phyloP scores from a whole-genome alignment of 2,329 filamentous ascomycete genomes.

The Chaetomiaceae sp. region DNA sequence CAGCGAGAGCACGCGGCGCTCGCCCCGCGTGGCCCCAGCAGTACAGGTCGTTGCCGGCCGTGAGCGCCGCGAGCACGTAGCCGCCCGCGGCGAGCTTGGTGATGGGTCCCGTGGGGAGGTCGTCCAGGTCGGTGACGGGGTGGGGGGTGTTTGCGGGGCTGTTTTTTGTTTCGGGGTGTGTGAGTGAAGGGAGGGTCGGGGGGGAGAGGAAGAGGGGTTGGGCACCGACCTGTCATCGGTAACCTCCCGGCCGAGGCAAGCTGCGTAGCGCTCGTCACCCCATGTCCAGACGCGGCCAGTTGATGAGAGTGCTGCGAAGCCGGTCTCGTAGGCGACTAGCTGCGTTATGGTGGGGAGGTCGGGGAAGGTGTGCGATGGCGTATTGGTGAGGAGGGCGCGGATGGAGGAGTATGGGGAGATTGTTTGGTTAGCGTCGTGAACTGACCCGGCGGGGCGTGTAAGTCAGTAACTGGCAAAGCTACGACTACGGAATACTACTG shows the following conservation, averaged over 20 bases:
- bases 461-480: too few species aligned
- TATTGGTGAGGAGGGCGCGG: constrained; percentile 6
- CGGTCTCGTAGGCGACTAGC: constrained; percentile 42
- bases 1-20: constrained; percentile 27
- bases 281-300: constrained; percentile 43
- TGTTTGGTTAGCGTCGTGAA: constrained; percentile 19
- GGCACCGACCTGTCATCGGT: constrained; percentile 31
- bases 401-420: constrained; percentile 27
- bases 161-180: not conserved
- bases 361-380: constrained; percentile 18
- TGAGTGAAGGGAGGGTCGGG: not conserved
- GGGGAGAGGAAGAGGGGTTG: not conserved
- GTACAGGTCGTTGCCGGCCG: constrained; percentile 52
- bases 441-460: constrained; percentile 19
- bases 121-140: constrained; percentile 42
- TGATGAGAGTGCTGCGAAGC: constrained; percentile 42
- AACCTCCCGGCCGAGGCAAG: constrained; percentile 49
- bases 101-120: constrained; percentile 46
- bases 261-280: constrained; percentile 53
- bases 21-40: constrained; percentile 48
- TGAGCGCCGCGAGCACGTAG: constrained; percentile 53
- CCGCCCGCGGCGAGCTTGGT: constrained; percentile 50
- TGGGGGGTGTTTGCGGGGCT: constrained; percentile 43
- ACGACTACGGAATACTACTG: too few species aligned
- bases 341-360: constrained; percentile 31